A percentile compares a stretch with the other conserved stretches of the same genome.
Conservation (phyloP, 257 asterid genomes). For the Coffea eugenioides region DNA sequence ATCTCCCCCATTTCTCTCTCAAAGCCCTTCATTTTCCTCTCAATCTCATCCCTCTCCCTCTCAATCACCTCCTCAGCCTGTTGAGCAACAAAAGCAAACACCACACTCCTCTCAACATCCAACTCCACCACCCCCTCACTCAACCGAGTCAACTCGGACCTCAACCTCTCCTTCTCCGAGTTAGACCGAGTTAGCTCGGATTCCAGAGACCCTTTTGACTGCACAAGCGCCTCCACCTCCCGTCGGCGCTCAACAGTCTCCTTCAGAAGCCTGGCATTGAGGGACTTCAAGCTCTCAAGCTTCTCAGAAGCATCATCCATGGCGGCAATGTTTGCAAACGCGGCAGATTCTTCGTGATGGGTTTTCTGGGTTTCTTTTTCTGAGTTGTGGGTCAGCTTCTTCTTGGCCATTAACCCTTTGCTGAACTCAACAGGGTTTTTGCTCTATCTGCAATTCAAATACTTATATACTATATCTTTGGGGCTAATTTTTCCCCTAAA, state of each 20-base stretch:
- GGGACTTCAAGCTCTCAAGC: slow-evolving; percentile 47
- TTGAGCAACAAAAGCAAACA: slow-evolving; percentile 39
- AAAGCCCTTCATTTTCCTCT: slow-evolving; percentile 32
- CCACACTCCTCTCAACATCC: slow-evolving; percentile 61
- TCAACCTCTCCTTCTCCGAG: slow-evolving; percentile 44
- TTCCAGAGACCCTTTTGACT: slow-evolving; percentile 42
- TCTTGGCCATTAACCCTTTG: slow-evolving; percentile 29
- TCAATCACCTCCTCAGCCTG: slow-evolving; percentile 46
- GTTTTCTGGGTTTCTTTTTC: slow-evolving; percentile 5
- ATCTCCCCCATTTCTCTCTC: slow-evolving; percentile 42
- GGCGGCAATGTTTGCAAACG: neutral
- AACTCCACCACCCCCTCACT: slow-evolving; percentile 41
- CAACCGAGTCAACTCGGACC: slow-evolving; percentile 42
- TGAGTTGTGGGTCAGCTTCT: slow-evolving; percentile 21
- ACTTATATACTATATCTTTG: neutral
- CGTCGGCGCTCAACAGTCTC: slow-evolving; percentile 67
- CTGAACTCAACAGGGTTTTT: neutral
- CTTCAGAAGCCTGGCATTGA: slow-evolving; percentile 60
- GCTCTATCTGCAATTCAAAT: neutral
- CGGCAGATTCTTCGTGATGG: neutral
- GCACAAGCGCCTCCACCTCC: slow-evolving; percentile 54
- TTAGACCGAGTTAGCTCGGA: slow-evolving; percentile 46
- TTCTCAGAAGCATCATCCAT: slow-evolving; percentile 23
- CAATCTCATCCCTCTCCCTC: slow-evolving; percentile 25
- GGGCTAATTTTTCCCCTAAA: neutral